These are phyloP conservation scores for Escallonia rubra DNA, from an alignment of 129 eudicot species.

Conservation along the genomic window DNA sequence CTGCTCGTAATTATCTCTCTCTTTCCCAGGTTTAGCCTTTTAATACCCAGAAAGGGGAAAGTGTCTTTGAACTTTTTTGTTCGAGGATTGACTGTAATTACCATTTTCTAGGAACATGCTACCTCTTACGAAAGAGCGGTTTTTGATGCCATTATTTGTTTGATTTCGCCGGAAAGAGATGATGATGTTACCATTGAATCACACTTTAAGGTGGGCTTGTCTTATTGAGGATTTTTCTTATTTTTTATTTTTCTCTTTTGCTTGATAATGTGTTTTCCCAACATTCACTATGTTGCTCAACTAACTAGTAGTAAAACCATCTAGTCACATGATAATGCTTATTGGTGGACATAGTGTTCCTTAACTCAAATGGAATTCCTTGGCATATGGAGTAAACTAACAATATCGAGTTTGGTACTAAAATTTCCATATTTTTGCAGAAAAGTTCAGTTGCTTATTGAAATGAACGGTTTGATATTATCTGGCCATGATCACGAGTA, in stretches of 20 bases:
- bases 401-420: too few species aligned
- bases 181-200: conserved; percentile 69
- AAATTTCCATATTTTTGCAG: too few species aligned
- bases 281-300: not conserved
- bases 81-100: not conserved
- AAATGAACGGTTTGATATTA: too few species aligned
- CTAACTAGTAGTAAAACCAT: not conserved
- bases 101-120: conserved; percentile 48
- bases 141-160: conserved; percentile 46
- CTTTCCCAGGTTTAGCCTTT: not conserved
- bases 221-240: not conserved
- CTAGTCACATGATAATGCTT: not conserved
- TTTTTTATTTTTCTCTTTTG: conserved; percentile 1
- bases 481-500: too few species aligned
- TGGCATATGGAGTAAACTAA: too few species aligned
- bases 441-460: too few species aligned
- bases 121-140: conserved; percentile 82
- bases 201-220: conserved; percentile 55
- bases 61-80: not conserved
- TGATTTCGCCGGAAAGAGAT: conserved; percentile 65
- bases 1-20: conserved; percentile 36
- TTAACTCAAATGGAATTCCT: not conserved
- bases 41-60: too few species aligned
- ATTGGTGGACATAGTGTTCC: not conserved
- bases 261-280: not conserved